These are phyloP conservation scores for Calamus simplicifolius DNA, from an alignment of 176 grass and related monocot species.

Conservation along the genomic window DNA sequence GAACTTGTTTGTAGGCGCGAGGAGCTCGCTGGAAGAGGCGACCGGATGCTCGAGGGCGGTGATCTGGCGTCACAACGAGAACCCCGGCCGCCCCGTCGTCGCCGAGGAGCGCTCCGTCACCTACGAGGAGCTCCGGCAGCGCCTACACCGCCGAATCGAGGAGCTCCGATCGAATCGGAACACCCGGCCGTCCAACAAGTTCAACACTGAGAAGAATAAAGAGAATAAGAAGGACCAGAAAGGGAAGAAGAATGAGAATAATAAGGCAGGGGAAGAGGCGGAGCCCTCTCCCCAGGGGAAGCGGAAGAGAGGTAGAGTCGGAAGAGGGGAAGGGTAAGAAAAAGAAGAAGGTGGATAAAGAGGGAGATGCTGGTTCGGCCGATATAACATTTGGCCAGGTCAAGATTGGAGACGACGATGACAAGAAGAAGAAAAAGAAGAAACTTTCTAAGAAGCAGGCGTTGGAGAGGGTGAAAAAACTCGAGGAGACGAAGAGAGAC, in stretches of 20 bases:
- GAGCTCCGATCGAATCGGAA: conserved; percentile 59
- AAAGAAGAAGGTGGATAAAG: conserved; percentile 19
- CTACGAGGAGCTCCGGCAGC: conserved; percentile 59
- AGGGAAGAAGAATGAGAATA: conserved; percentile 23
- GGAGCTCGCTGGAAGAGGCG: too few species aligned
- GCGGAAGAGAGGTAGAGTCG: conserved; percentile 39
- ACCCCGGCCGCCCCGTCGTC: conserved; percentile 4
- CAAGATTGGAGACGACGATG: conserved; percentile 17
- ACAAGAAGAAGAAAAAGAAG: conserved; percentile 64
- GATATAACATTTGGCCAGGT: conserved; percentile 71
- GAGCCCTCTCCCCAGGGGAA: conserved; percentile 16
- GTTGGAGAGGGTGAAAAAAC: conserved; percentile 53
- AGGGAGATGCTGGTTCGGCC: background rate
- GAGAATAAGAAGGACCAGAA: conserved; percentile 28
- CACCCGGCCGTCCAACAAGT: conserved; percentile 46
- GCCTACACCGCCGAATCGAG: conserved; percentile 37
- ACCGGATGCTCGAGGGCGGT: too few species aligned
- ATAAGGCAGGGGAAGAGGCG: conserved; percentile 11
- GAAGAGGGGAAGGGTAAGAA: conserved; percentile 37
- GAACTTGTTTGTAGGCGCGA: too few species aligned
- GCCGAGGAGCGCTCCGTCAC: conserved; percentile 53
- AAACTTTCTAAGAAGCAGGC: conserved; percentile 62
- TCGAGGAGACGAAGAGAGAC: conserved; percentile 64
- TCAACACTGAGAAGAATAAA: conserved; percentile 28
- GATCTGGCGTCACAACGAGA: too few species aligned